Evolutionary conservation across 805 yeast species (phyloP), one percentile per base, ranked within the genome.

Genomic region (Priceomyces medius): DNA sequence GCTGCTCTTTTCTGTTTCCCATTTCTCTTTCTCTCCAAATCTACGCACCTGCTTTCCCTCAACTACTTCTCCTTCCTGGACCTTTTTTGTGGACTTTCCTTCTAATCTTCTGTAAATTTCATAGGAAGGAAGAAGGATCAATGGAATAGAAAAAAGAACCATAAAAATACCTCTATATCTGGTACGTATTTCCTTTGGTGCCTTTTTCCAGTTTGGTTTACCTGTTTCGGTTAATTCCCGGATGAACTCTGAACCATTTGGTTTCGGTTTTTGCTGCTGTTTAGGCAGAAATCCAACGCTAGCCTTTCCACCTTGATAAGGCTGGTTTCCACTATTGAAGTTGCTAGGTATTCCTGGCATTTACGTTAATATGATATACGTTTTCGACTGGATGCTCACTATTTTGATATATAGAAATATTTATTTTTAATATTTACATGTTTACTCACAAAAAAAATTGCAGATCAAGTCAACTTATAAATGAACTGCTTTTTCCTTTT

Each of bases 121-220:
- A 43, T 54, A 54, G 2, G 66, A 58, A 1, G 69, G 63, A 18
- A 68, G 45, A 8, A 60, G 37, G 7, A 68, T 44, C 7, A 70
- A 43, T 0, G 76, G 76, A 10, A 70, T 61, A 19, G 72, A 63
- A 27, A 66, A 54, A 18, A 70, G 51, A 2, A 70, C 59, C 51
- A 66, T 46, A 46, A 56, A 67, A 6, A 70, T 54, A 7, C 74
- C 74, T 24, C 59, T 55, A 48, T 67, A 68, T 29, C 71, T 45
- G 9, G 51, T 56, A 44, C 57, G 64, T 16, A 70, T 55, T 32
- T 60, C 72, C 38, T 51, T 48, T 2, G 74, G 73, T 0, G 74
- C 74, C 46, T 61, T 66, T 38, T 68, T 67, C 76, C 76, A 70
- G 50, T 69, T 59, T 4, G 71, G 68, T 41, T 54, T 50, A 7